Percentiles rank a stretch among this genome's conserved stretches.
phyloP scores from a whole-genome alignment of 805 yeast genomes.

The Metschnikowia proteae region DNA sequence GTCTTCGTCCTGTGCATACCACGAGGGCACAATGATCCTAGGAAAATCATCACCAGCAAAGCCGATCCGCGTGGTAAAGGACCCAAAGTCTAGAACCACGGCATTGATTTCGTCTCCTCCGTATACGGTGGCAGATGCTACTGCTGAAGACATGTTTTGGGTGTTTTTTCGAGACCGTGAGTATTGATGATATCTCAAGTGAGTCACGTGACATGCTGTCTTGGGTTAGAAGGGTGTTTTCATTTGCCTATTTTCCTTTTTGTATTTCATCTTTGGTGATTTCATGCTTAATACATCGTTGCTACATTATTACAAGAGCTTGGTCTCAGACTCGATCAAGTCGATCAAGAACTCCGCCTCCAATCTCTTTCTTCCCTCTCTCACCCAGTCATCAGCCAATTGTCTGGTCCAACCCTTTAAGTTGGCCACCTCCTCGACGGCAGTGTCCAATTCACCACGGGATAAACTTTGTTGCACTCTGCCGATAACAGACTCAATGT shows the following conservation, averaged over 20 bases:
- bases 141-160: slow-evolving; percentile 14
- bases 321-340: slow-evolving; percentile 63
- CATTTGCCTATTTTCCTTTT: background rate
- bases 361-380: slow-evolving; percentile 81
- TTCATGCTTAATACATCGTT: background rate
- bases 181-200: background rate
- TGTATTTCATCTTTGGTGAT: background rate
- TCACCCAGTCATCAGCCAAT: slow-evolving; percentile 88
- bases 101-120: slow-evolving; percentile 82
- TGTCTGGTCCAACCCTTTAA: slow-evolving; percentile 91
- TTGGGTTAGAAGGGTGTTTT: background rate
- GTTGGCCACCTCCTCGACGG: slow-evolving; percentile 87
- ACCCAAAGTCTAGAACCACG: slow-evolving; percentile 87
- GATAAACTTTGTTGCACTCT: slow-evolving; percentile 73
- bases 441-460: slow-evolving; percentile 75
- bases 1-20: slow-evolving; percentile 36
- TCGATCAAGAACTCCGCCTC: slow-evolving; percentile 81
- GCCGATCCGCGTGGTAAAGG: slow-evolving; percentile 78
- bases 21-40: slow-evolving; percentile 67
- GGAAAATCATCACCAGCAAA: slow-evolving; percentile 93
- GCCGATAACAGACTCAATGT: slow-evolving; percentile 84
- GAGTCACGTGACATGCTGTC: background rate
- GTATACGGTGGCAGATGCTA: slow-evolving; percentile 20
- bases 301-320: slow-evolving; percentile 24
- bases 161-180: background rate